Conservation (phyloP, 805 yeast genomes). For the Zygotorulaspora florentina region DNA sequence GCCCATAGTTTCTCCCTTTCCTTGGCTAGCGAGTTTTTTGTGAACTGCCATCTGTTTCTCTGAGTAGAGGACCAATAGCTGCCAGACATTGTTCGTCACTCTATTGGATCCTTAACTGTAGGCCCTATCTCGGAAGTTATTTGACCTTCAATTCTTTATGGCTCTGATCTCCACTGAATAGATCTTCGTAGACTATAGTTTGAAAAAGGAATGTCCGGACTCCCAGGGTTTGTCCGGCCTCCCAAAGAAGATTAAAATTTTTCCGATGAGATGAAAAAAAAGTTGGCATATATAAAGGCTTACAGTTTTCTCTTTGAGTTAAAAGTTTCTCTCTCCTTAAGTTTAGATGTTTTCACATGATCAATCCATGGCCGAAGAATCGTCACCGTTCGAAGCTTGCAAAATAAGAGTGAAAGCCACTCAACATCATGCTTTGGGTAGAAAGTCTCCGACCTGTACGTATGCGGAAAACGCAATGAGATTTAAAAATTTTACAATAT, state of each 20-base stretch:
- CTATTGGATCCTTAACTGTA: not conserved
- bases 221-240: slow-evolving; percentile 3
- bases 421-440: slow-evolving; percentile 55
- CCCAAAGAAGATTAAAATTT: slow-evolving; percentile 3
- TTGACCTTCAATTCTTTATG: too few relatives aligned
- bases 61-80: slow-evolving; percentile 88
- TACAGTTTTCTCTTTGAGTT: not conserved
- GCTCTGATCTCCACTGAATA: not conserved
- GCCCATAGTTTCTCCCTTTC: slow-evolving; percentile 42
- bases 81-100: slow-evolving; percentile 53
- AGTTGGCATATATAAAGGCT: slow-evolving; percentile 7
- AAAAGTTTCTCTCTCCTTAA: slow-evolving; percentile 1
- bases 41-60: slow-evolving; percentile 73
- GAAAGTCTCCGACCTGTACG: slow-evolving; percentile 79
- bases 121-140: too few relatives aligned
- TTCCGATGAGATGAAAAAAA: slow-evolving; percentile 4
- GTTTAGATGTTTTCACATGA: slow-evolving; percentile 15
- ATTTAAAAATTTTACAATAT: slow-evolving; percentile 36
- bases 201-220: slow-evolving; percentile 4
- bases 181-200: not conserved
- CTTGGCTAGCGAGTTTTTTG: slow-evolving; percentile 51
- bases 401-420: slow-evolving; percentile 39
- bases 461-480: slow-evolving; percentile 61
- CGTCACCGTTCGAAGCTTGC: slow-evolving; percentile 67
- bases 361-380: slow-evolving; percentile 69